These are phyloP conservation scores for Vitis cinerea DNA, from an alignment of 164 flowering plant species.

Conservation along the genomic window DNA sequence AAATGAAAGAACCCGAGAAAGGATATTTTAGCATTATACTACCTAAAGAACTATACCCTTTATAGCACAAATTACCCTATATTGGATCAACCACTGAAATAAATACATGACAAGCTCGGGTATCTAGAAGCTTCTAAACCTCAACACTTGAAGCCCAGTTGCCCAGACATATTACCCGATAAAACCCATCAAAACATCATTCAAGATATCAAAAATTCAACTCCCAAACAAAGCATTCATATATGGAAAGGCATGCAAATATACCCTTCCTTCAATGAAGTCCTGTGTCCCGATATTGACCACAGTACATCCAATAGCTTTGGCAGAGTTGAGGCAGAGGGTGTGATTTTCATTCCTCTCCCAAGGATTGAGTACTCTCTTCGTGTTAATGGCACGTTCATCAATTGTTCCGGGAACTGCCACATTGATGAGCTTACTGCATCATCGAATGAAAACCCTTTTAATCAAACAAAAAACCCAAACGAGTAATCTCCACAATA, in stretches of 20 bases:
- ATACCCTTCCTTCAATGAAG: conserved; percentile 80
- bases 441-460: conserved; percentile 3
- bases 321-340: conserved; percentile 79
- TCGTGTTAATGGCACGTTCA: conserved; percentile 80
- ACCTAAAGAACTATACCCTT: too few relatives aligned
- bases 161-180: background rate
- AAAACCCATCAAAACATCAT: background rate
- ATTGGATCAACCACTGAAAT: too few relatives aligned
- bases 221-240: background rate
- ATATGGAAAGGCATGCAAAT: background rate
- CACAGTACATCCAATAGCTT: conserved; percentile 85
- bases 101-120: too few relatives aligned
- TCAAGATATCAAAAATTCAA: conserved; percentile 1
- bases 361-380: conserved; percentile 80
- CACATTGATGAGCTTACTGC: conserved; percentile 85
- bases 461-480: conserved; percentile 2
- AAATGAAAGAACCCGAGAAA: too few relatives aligned
- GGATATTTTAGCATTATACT: too few relatives aligned
- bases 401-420: conserved; percentile 90
- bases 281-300: conserved; percentile 86
- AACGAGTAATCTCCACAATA: conserved; percentile 1
- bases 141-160: background rate
- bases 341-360: conserved; percentile 87
- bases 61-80: too few relatives aligned
- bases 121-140: too few relatives aligned